Evolutionary conservation across 768 basidiomycete genomes (phyloP).

Genomic region (Harrya chromipes): DNA sequence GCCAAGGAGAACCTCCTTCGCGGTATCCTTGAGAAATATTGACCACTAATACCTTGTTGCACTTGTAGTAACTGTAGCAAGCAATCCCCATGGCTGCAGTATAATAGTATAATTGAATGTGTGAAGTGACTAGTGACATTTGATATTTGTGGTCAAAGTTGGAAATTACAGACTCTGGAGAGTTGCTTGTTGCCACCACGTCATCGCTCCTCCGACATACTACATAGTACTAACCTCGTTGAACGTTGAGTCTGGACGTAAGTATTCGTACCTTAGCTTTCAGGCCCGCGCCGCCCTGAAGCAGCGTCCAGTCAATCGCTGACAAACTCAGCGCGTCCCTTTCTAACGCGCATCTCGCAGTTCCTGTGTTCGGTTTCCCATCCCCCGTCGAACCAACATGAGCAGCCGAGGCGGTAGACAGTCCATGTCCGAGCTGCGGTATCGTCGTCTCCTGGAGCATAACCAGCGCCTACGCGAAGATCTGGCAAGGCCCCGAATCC

Average conservation of each 20-base stretch:
- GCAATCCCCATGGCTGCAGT: background rate
- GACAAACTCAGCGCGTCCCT: background rate
- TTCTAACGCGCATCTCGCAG: slow-evolving; percentile 3
- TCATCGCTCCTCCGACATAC: slow-evolving; percentile 4
- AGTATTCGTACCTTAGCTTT: background rate
- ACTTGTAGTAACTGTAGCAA: slow-evolving; percentile 8
- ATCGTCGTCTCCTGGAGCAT: slow-evolving; percentile 73
- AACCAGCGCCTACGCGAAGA: slow-evolving; percentile 72
- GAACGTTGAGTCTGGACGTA: too few species aligned
- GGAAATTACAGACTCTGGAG: background rate
- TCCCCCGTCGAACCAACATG: slow-evolving; percentile 37
- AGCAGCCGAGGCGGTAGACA: slow-evolving; percentile 62
- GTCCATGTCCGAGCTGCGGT: slow-evolving; percentile 80
- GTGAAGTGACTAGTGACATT: slow-evolving; percentile 3
- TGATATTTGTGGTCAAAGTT: background rate
- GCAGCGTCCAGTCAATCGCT: slow-evolving; percentile 5
- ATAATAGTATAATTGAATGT: slow-evolving; percentile 6
- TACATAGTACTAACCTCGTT: too few species aligned
- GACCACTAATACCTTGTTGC: background rate
- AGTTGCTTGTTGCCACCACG: slow-evolving; percentile 15
- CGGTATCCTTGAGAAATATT: slow-evolving; percentile 34
- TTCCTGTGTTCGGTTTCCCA: background rate
- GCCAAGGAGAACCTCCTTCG: slow-evolving; percentile 35
- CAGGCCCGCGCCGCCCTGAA: background rate
- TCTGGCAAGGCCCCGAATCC: slow-evolving; percentile 64